Percentiles rank a stretch among this genome's conserved stretches.
Conservation (phyloP, 495 filamentous ascomycete species). For the Terfezia boudieri region DNA sequence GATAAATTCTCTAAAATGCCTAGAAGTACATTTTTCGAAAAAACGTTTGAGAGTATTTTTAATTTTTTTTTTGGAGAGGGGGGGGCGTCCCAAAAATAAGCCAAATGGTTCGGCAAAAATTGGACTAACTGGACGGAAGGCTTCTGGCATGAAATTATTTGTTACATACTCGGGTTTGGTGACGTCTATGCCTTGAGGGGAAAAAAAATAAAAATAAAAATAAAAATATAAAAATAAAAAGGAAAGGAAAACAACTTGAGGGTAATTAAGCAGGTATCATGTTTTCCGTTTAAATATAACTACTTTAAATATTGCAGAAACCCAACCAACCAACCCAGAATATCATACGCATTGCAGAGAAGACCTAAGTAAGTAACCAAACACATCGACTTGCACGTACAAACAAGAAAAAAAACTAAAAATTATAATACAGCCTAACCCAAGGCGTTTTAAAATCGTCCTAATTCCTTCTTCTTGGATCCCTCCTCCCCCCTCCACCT, state of each 20-base stretch:
- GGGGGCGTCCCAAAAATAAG: too few relatives aligned
- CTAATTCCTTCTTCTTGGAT: neutral
- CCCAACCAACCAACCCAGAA: neutral
- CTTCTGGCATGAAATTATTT: too few relatives aligned
- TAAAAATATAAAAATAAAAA: too few relatives aligned
- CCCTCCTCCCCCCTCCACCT: neutral
- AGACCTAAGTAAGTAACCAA: neutral
- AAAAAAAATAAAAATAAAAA: too few relatives aligned
- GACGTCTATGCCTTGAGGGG: too few relatives aligned
- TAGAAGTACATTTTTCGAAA: too few relatives aligned
- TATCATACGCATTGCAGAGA: neutral
- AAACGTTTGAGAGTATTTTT: too few relatives aligned
- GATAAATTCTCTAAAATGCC: too few relatives aligned
- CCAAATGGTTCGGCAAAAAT: too few relatives aligned
- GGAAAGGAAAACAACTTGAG: neutral
- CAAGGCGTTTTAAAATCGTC: neutral
- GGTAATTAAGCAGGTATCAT: neutral
- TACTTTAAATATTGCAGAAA: neutral
- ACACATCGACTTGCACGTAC: neutral
- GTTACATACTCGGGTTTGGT: too few relatives aligned
- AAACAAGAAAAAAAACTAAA: neutral
- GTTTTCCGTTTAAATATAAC: neutral
- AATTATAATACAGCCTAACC: neutral
- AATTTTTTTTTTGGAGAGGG: too few relatives aligned
- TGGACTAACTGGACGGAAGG: too few relatives aligned